These are phyloP conservation scores for Chlorophyllum brunneum DNA, from an alignment of 768 basidiomycete species.

Conservation along the genomic window DNA sequence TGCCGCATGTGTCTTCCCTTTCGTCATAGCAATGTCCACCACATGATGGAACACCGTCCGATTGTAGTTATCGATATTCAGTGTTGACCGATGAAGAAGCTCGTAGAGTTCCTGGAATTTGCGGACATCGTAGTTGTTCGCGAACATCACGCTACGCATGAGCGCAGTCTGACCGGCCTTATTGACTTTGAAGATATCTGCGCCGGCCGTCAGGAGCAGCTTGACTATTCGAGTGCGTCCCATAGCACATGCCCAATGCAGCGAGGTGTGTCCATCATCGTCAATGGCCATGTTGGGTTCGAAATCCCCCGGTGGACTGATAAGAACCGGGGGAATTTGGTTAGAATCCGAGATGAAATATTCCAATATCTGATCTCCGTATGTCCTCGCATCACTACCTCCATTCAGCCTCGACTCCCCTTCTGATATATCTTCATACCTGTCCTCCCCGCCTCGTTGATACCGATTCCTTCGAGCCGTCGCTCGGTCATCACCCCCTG, in stretches of 20 bases:
- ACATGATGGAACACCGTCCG: slow-evolving; percentile 98
- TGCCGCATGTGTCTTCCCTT: slow-evolving; percentile 96
- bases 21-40: slow-evolving; percentile 95
- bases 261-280: slow-evolving; percentile 94
- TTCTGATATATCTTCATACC: slow-evolving; percentile 41
- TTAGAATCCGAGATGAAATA: slow-evolving; percentile 98
- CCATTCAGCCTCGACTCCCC: slow-evolving; percentile 44
- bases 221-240: slow-evolving; percentile 96
- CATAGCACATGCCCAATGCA: slow-evolving; percentile 99
- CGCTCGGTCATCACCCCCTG: slow-evolving; percentile 32
- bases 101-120: slow-evolving; percentile 99
- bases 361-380: slow-evolving; percentile 94
- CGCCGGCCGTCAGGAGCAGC: slow-evolving; percentile 86
- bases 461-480: slow-evolving; percentile 43
- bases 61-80: slow-evolving; percentile 98
- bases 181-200: slow-evolving; percentile 96
- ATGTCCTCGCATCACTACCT: slow-evolving; percentile 55
- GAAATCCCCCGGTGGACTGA: slow-evolving; percentile 85
- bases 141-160: slow-evolving; percentile 99
- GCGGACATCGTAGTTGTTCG: slow-evolving; percentile 98
- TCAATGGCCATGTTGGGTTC: slow-evolving; percentile 96
- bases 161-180: slow-evolving; percentile 94
- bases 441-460: slow-evolving; percentile 42
- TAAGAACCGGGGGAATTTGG: slow-evolving; percentile 82
- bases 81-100: slow-evolving; percentile 92